Evolutionary conservation across 768 basidiomycete species (phyloP).

Genomic region (Phylloporus arenicola): DNA sequence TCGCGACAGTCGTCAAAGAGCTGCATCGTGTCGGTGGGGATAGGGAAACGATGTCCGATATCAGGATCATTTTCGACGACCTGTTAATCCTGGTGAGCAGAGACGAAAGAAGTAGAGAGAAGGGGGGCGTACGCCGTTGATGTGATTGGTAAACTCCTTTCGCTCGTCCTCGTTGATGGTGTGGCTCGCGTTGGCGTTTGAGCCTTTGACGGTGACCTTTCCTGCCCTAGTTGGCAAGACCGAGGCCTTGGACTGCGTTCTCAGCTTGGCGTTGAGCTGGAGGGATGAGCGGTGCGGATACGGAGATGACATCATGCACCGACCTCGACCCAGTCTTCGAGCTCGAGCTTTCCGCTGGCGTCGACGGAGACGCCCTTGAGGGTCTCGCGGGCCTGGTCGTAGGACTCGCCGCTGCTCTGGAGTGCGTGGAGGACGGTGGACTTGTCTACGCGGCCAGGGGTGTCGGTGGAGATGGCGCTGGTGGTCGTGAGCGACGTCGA

Average conservation of each 20-base stretch:
- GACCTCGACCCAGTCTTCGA: slow-evolving; percentile 98
- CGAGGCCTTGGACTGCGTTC: slow-evolving; percentile 40
- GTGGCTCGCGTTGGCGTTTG: slow-evolving; percentile 92
- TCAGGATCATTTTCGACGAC: slow-evolving; percentile 89
- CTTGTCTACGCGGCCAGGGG: slow-evolving; percentile 81
- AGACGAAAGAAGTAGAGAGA: not conserved
- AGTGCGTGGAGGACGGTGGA: slow-evolving; percentile 72
- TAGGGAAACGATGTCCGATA: slow-evolving; percentile 75
- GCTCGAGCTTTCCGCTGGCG: slow-evolving; percentile 90
- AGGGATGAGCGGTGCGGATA: slow-evolving; percentile 9
- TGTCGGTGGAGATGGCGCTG: slow-evolving; percentile 72
- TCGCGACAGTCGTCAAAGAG: slow-evolving; percentile 96
- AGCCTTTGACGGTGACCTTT: slow-evolving; percentile 91
- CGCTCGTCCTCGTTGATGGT: slow-evolving; percentile 97
- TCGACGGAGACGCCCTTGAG: slow-evolving; percentile 93
- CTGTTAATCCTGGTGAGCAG: slow-evolving; percentile 38
- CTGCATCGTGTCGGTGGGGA: slow-evolving; percentile 96
- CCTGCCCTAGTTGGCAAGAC: slow-evolving; percentile 66
- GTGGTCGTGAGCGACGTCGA: not conserved
- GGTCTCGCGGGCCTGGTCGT: slow-evolving; percentile 84
- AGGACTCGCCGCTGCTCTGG: slow-evolving; percentile 78
- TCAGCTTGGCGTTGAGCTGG: slow-evolving; percentile 80
- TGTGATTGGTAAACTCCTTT: slow-evolving; percentile 95
- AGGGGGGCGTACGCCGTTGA: slow-evolving; percentile 69
- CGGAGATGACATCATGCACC: slow-evolving; percentile 26